A percentile compares a stretch with the other conserved stretches of the same genome.
phyloP scores from a whole-genome alignment of 2,329 filamentous ascomycete genomes.

The Fonsecaea erecta region DNA sequence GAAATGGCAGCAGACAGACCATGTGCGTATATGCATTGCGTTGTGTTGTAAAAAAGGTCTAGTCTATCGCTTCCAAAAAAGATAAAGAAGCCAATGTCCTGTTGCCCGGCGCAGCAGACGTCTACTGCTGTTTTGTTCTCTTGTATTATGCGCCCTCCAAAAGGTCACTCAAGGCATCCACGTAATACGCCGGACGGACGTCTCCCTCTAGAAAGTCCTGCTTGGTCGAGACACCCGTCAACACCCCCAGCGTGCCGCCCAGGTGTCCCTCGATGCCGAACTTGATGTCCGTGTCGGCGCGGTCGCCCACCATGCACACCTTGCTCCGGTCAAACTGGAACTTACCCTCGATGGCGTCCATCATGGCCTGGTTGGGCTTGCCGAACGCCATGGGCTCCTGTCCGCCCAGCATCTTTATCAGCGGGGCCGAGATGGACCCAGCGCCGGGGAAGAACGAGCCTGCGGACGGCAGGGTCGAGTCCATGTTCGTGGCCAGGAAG shows the following conservation, averaged over 20 bases:
- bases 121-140: no score
- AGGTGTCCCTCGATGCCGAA: constrained; percentile 91
- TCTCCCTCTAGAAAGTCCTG: constrained; percentile 79
- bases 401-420: constrained; percentile 69
- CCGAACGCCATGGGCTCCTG: constrained; percentile 77
- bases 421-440: constrained; percentile 76
- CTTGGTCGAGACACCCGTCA: constrained; percentile 83
- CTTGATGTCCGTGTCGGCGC: constrained; percentile 92
- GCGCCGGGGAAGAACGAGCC: constrained; percentile 89
- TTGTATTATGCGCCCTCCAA: constrained; percentile 40
- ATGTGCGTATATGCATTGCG: constrained; percentile 1
- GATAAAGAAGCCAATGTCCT: not conserved
- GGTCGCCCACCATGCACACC: constrained; percentile 95
- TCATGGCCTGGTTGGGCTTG: constrained; percentile 98
- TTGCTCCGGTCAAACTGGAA: constrained; percentile 82
- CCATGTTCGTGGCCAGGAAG: constrained; percentile 91
- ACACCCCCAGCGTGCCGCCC: constrained; percentile 86
- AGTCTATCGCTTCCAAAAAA: constrained; percentile 12
- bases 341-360: constrained; percentile 97
- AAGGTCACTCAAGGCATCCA: constrained; percentile 83
- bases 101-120: no score
- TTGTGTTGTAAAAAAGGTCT: no score
- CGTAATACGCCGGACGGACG: constrained; percentile 79
- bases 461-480: constrained; percentile 83
- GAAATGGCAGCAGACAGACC: no score